phyloP scores from a whole-genome alignment of 768 basidiomycete genomes.

The Psilocybe cyanescens region DNA sequence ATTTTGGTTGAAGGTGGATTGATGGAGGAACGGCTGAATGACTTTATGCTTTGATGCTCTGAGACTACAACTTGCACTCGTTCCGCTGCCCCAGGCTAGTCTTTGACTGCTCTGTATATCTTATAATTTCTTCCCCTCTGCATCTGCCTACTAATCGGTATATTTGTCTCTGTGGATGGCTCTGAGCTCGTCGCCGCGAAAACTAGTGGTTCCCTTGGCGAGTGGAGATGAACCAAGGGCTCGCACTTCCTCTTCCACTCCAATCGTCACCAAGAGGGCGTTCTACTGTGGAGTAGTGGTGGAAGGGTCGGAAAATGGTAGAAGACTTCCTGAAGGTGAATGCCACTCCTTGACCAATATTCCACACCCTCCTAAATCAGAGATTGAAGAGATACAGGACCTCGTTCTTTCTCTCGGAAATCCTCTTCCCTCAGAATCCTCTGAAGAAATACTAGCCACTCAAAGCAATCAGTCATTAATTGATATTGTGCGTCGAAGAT shows the following conservation, averaged over 20 bases:
- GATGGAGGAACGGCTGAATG: conserved; percentile 6
- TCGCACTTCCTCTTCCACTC: conserved; percentile 41
- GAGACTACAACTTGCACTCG: conserved; percentile 5
- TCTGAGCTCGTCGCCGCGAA: conserved; percentile 70
- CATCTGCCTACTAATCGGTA: conserved; percentile 2
- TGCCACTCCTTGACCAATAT: conserved; percentile 13
- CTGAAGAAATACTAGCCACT: conserved; percentile 50
- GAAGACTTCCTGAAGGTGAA: conserved; percentile 67
- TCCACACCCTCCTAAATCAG: conserved; percentile 13
- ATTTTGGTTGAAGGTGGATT: conserved; percentile 25
- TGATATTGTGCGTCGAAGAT: conserved; percentile 44
- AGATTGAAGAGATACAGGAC: conserved; percentile 70
- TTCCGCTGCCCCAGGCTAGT: conserved; percentile 8
- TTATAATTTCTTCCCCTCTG: conserved; percentile 13
- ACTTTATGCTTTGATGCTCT: conserved; percentile 9
- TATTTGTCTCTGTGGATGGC: conserved; percentile 49
- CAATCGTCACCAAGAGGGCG: conserved; percentile 70
- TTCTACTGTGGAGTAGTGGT: conserved; percentile 92
- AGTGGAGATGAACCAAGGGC: conserved; percentile 62
- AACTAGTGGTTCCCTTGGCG: conserved; percentile 68
- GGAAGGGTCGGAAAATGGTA: conserved; percentile 77
- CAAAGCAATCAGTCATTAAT: conserved; percentile 39
- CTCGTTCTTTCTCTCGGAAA: conserved; percentile 79
- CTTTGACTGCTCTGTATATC: conserved; percentile 16
- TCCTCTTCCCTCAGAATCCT: conserved; percentile 56